A percentile compares a stretch with the other conserved stretches of the same genome.
phyloP scores from a whole-genome alignment of 73 alveolate genomes.

The Tetrahymena malaccensis region DNA sequence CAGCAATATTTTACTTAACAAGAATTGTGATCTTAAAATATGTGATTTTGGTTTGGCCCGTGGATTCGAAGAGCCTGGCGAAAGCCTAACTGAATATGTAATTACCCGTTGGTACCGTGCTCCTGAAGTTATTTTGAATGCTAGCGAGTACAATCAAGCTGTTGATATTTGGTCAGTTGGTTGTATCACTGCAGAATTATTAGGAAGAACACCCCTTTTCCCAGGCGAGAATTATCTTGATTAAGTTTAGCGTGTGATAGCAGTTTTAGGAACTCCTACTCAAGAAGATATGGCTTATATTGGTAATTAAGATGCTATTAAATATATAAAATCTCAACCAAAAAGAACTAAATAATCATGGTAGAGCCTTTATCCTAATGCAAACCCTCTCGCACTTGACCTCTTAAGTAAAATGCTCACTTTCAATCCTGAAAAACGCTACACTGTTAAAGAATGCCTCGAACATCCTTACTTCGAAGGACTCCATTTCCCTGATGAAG shows the following conservation, averaged over 20 bases:
- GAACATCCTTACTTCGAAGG: conserved; percentile 90
- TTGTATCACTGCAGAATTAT: conserved; percentile 75
- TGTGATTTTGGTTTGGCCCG: conserved; percentile 76
- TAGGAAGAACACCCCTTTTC: conserved; percentile 82
- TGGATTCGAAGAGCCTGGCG: conserved; percentile 64
- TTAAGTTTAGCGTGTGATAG: conserved; percentile 68
- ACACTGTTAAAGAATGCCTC: conserved; percentile 72
- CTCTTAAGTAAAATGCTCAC: conserved; percentile 81
- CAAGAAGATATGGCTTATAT: conserved; percentile 76
- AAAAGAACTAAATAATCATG: conserved; percentile 73
- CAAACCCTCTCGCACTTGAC: conserved; percentile 79
- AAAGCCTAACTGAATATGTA: conserved; percentile 69
- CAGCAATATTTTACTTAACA: conserved; percentile 67
- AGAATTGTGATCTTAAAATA: conserved; percentile 76
- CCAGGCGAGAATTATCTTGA: conserved; percentile 88
- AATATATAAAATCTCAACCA: conserved; percentile 70
- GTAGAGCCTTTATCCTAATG: conserved; percentile 80
- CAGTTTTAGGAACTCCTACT: conserved; percentile 86
- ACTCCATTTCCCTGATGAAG: conserved; percentile 73
- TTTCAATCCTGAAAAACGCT: conserved; percentile 86
- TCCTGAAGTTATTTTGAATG: conserved; percentile 58
- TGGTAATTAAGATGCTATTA: conserved; percentile 82
- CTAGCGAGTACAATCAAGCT: conserved; percentile 68
- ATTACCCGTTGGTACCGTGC: conserved; percentile 60
- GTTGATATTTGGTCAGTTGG: conserved; percentile 81